Evolutionary conservation across 768 basidiomycete species (phyloP), one percentile per base, ranked within the genome.

Genomic region (Mycena metata): DNA sequence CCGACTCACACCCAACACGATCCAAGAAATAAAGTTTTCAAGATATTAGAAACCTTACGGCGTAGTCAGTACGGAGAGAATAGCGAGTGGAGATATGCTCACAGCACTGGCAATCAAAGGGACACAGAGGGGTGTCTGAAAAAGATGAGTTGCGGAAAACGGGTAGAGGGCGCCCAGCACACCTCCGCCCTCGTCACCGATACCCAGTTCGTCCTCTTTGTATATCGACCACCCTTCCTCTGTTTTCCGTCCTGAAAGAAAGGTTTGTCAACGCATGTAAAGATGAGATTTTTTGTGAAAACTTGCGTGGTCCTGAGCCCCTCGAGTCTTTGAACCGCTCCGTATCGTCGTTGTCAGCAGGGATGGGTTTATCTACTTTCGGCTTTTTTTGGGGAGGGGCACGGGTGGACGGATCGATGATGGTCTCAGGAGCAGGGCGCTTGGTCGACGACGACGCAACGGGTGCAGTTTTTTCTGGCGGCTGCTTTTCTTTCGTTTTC

Each of bases 21-120:
- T 39, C 23, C 68, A 78, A 68, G 73, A 75, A 77, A 57, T 56
- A 19, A 57, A 35, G 24, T n/a, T 51, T 61, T 11, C 64, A 67
- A 46, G 47, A n/a, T 43, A 17, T 76, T 64, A 78, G 58, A 77
- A 79, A 74, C 75, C 73, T 78, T 60, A 43, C 50, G 17, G 6
- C 11, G n/a, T 21, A 67, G 61, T 47, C 26, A 56, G 26, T 13
- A 56, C 39, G 39, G 5, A 23, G 9, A 62, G 30, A 19, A 16
- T 1, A 12, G 9, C 3, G 15, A 19, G 55, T 51, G 23, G 43
- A n/a, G 64, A 26, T 46, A 51, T 58, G 77, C 93, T 80, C 74
- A 94, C 95, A 96, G 73, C 95, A 96, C 42, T 93, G 84, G 78
- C 95, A 96, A 77, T 96, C 95, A 75, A 96, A 96, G 8, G 95